phyloP scores from a whole-genome alignment of 2,329 filamentous ascomycete species.

The Xylariaceae sp. region DNA sequence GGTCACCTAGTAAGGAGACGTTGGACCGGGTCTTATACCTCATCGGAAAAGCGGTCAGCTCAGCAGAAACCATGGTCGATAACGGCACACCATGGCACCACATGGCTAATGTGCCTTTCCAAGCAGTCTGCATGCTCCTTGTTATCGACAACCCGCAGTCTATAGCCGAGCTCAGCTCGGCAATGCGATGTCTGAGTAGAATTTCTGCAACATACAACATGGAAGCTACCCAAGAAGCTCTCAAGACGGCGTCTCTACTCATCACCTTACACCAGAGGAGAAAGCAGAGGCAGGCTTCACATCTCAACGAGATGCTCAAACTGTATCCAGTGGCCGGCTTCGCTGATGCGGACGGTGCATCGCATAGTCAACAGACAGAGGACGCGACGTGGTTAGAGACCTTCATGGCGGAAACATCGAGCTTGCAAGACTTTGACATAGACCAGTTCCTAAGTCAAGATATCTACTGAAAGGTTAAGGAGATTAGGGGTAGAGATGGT shows the following conservation, averaged over 20 bases:
- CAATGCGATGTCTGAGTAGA: conserved; percentile 42
- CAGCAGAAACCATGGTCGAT: conserved; percentile 41
- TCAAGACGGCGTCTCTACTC: conserved; percentile 50
- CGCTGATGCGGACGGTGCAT: not conserved
- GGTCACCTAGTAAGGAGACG: conserved; percentile 36
- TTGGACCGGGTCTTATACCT: conserved; percentile 45
- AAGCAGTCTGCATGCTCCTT: conserved; percentile 51
- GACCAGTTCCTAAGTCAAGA: too few relatives aligned
- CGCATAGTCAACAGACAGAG: not conserved
- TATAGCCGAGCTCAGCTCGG: conserved; percentile 42
- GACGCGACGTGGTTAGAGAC: not conserved
- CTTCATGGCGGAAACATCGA: not conserved
- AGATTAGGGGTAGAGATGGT: too few relatives aligned
- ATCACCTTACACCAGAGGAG: conserved; percentile 46
- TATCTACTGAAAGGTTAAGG: too few relatives aligned
- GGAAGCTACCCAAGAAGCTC: conserved; percentile 45
- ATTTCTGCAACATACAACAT: conserved; percentile 41
- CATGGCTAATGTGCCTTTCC: conserved; percentile 56
- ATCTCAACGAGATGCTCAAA: not conserved
- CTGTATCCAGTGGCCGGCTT: not conserved
- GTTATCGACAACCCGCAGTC: conserved; percentile 50
- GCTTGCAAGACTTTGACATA: too few relatives aligned
- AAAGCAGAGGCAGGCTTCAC: conserved; percentile 39
- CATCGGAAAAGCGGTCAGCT: conserved; percentile 39
- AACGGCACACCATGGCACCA: conserved; percentile 52